These are phyloP conservation scores for Aspergillus brasiliensis DNA, from an alignment of 2,329 filamentous ascomycete genomes.

Conservation along the genomic window DNA sequence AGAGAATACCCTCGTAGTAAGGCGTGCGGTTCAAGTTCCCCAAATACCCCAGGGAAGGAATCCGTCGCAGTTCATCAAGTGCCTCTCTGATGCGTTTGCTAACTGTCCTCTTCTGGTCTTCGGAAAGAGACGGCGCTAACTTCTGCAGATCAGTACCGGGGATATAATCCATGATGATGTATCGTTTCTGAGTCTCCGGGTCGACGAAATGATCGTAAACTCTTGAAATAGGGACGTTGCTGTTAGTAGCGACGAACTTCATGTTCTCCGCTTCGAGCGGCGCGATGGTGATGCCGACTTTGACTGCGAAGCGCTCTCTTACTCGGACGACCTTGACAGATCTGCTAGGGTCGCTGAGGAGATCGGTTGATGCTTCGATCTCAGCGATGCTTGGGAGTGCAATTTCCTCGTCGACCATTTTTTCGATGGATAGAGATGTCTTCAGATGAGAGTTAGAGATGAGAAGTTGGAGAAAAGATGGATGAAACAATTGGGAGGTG, in stretches of 20 bases:
- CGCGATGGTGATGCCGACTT: constrained; percentile 16
- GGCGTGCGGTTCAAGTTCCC: constrained; percentile 19
- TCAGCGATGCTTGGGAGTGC: constrained; percentile 18
- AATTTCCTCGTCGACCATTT: background rate
- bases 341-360: constrained; percentile 17
- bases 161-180: constrained; percentile 20
- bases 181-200: constrained; percentile 17
- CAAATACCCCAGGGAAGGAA: constrained; percentile 18
- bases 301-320: constrained; percentile 22
- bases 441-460: background rate
- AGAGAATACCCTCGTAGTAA: constrained; percentile 21
- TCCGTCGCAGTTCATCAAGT: constrained; percentile 14
- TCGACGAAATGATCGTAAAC: constrained; percentile 16
- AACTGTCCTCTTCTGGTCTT: constrained; percentile 14
- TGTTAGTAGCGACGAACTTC: constrained; percentile 19
- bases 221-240: constrained; percentile 16
- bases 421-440: background rate
- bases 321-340: constrained; percentile 23
- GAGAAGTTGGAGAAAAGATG: background rate
- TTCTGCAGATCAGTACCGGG: constrained; percentile 17
- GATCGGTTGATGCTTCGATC: constrained; percentile 21
- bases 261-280: constrained; percentile 25
- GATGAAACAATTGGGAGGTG: too few relatives aligned
- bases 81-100: constrained; percentile 13
- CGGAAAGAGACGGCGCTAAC: constrained; percentile 13